Evolutionary conservation across 371 early-diverging fungal species (phyloP), one percentile per base, ranked within the genome.

Genomic region (Mortierella sp.): DNA sequence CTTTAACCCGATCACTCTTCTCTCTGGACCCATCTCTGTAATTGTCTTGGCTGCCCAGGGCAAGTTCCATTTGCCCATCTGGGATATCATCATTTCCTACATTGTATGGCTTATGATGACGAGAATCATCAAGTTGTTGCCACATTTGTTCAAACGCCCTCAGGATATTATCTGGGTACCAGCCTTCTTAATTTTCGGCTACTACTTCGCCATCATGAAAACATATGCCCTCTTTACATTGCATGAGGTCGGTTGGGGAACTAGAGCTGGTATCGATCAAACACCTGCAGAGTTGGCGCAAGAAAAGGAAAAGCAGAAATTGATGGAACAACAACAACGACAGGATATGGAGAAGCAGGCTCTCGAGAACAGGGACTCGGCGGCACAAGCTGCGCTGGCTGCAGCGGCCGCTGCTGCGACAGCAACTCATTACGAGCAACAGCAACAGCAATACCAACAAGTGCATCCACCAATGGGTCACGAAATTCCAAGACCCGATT

Each of bases 191-290:
- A 57, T 93, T 47, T 94, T 94, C 70, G 92, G 91, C 24, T 90
- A 92, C 63, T 90, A 90, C 61, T 94, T 94, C 75, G 91, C 93
- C 16, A 83, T 90, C 76, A 91, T 91, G 93, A 93, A 92, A 74
- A 66, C 91, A 14, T 92, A 91, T 75, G 92, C 92, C 8, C 80
- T 93, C 28, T 93, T 90, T 61, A 94, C 94, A 0, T 78, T 93
- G 26, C 90, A 93, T 66, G 88, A 89, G 57, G 91, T 91, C 52
- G 93, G 90, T 4, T 94, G 94, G 94, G 94, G 94, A 37, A 94
- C 94, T 0, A 86, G 93, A 40, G 86, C 86, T 4, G 93, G 93
- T 64, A 76, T 86, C 32, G 78, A 78, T 32, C 78, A 70, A 18
- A 72, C 75, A 14, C 79, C 83, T 0, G 73, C 64, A 47, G 83